Percentiles rank a stretch among this genome's conserved stretches.
Evolutionary conservation across 164 flowering plant species (phyloP).

Genomic region (Kingdonia uniflora): DNA sequence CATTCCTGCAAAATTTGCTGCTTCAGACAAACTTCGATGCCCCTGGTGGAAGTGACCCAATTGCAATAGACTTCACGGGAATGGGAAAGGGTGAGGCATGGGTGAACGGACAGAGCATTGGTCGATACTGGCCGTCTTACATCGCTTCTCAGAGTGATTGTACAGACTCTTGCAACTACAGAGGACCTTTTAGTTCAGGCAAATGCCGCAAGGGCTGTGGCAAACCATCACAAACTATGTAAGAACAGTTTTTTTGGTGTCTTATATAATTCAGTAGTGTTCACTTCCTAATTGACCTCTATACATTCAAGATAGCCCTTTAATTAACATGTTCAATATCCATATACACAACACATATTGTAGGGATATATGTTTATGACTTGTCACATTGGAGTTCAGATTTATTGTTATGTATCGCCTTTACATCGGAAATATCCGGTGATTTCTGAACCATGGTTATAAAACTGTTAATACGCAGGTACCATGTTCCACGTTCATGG

Average conservation of each 20-base stretch:
- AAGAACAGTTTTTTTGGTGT: conserved; percentile 17
- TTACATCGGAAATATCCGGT: too few species aligned
- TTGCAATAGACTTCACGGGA: conserved; percentile 76
- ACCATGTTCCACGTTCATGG: conserved; percentile 91
- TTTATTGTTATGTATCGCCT: too few species aligned
- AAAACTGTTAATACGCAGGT: conserved; percentile 30
- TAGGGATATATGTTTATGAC: too few species aligned
- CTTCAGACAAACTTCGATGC: conserved; percentile 68
- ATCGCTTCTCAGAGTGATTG: conserved; percentile 52
- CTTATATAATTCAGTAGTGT: too few species aligned
- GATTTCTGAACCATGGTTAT: conserved; percentile 2
- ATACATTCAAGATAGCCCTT: too few species aligned
- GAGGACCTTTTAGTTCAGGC: conserved; percentile 43
- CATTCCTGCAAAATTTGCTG: background rate
- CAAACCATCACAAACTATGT: conserved; percentile 72
- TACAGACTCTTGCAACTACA: conserved; percentile 55
- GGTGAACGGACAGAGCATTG: conserved; percentile 97
- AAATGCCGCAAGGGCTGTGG: conserved; percentile 88
- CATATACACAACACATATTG: too few species aligned
- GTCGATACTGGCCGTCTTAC: conserved; percentile 85
- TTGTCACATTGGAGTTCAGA: too few species aligned
- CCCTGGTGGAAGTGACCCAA: conserved; percentile 65
- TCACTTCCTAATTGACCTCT: too few species aligned
- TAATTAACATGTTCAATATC: too few species aligned
- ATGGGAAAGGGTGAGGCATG: conserved; percentile 97